These are phyloP conservation scores for Saturnispora bothae DNA, from an alignment of 805 yeast genomes.

Conservation along the genomic window DNA sequence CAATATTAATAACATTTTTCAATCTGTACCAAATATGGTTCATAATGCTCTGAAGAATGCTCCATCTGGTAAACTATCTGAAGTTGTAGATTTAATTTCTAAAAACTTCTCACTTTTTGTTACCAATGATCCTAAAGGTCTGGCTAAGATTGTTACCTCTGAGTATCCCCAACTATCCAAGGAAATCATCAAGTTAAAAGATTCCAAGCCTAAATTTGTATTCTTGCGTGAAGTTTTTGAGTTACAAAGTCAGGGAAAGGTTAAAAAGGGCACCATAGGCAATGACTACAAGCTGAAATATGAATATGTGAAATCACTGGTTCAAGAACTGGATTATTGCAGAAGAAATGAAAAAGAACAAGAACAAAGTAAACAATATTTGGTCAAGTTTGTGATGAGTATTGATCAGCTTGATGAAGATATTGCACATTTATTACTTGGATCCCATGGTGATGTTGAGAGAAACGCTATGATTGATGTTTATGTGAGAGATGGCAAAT, in stretches of 20 bases:
- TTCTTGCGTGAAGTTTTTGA: constrained; percentile 29
- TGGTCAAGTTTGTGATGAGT: constrained; percentile 14
- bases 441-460: constrained; percentile 15
- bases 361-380: background rate
- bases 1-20: constrained; percentile 20
- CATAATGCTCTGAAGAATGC: constrained; percentile 17
- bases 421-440: constrained; percentile 18
- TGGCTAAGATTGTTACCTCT: constrained; percentile 29
- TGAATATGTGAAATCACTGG: constrained; percentile 9
- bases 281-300: constrained; percentile 14
- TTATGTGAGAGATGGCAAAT: constrained; percentile 17
- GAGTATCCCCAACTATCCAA: constrained; percentile 32
- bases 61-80: constrained; percentile 11
- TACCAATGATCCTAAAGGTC: constrained; percentile 24
- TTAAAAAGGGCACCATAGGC: constrained; percentile 22
- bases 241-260: constrained; percentile 11
- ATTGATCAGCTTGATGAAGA: constrained; percentile 12
- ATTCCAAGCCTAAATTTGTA: constrained; percentile 19
- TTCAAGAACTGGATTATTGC: background rate
- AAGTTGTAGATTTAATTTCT: constrained; percentile 21
- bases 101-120: constrained; percentile 24
- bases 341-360: background rate
- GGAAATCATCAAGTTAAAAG: constrained; percentile 26
- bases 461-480: constrained; percentile 28
- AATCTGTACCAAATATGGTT: constrained; percentile 22